phyloP scores from a whole-genome alignment of 2,329 filamentous ascomycete species.

The Tolypocladium amazonense region DNA sequence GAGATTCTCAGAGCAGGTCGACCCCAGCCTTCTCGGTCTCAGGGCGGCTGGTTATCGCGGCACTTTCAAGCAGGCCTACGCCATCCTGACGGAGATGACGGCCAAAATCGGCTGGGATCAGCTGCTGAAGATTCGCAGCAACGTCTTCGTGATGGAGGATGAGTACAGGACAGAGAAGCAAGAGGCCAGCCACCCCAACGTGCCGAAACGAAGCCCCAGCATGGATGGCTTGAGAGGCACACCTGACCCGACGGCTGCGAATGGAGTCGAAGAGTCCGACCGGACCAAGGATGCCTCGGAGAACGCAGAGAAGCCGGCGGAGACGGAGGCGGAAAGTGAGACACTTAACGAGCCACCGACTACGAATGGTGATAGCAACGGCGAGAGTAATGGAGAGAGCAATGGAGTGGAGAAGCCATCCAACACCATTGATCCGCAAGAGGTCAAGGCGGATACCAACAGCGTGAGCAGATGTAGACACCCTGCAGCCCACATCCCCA shows the following conservation, averaged over 20 bases:
- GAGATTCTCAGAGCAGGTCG: slow-evolving; percentile 73
- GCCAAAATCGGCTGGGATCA: slow-evolving; percentile 98
- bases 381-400: slow-evolving; percentile 26
- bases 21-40: slow-evolving; percentile 74
- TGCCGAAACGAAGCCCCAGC: slow-evolving; percentile 61
- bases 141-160: slow-evolving; percentile 99
- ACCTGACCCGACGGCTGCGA: slow-evolving; percentile 43
- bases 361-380: slow-evolving; percentile 18
- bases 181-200: slow-evolving; percentile 36
- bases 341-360: neutral
- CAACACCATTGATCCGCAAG: slow-evolving; percentile 66
- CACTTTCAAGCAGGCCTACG: slow-evolving; percentile 91
- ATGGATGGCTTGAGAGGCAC: slow-evolving; percentile 67
- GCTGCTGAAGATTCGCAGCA: slow-evolving; percentile 84
- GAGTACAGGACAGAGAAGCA: slow-evolving; percentile 89
- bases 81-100: slow-evolving; percentile 88
- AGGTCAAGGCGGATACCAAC: slow-evolving; percentile 65
- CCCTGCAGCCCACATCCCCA: neutral
- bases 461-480: slow-evolving; percentile 38
- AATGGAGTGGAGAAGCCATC: slow-evolving; percentile 62
- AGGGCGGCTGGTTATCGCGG: slow-evolving; percentile 86
- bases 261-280: slow-evolving; percentile 31
- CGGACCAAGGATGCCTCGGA: neutral
- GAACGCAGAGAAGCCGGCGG: neutral
- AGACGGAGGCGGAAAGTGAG: neutral